Conservation (phyloP, 768 basidiomycete species). For the Phylloporus arenicola region DNA sequence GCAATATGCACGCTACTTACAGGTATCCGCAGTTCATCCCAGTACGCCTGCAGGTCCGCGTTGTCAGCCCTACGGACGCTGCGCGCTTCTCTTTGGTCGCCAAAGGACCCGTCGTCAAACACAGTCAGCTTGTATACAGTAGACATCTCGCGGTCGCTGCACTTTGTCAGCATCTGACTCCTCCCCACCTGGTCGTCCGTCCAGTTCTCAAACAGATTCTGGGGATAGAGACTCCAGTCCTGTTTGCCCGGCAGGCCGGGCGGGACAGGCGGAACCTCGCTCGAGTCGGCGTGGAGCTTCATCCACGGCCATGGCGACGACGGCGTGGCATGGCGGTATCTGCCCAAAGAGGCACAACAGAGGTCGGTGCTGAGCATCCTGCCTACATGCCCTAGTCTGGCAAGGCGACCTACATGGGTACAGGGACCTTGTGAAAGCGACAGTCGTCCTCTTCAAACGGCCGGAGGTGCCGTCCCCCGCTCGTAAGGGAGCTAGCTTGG, state of each 20-base stretch:
- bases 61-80: slow-evolving; percentile 12
- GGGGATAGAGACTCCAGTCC: slow-evolving; percentile 42
- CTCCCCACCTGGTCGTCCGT: slow-evolving; percentile 37
- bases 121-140: slow-evolving; percentile 18
- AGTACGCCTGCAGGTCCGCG: slow-evolving; percentile 18
- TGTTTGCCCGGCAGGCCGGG: not conserved
- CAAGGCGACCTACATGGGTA: slow-evolving; percentile 16
- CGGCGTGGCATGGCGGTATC: slow-evolving; percentile 34
- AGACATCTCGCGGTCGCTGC: slow-evolving; percentile 11
- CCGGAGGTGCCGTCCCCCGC: not conserved
- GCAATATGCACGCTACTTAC: slow-evolving; percentile 16
- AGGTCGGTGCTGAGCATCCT: not conserved
- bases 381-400: not conserved
- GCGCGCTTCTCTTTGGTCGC: slow-evolving; percentile 8
- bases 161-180: slow-evolving; percentile 30
- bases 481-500: not conserved
- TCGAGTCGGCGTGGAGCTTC: slow-evolving; percentile 20
- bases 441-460: not conserved
- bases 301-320: slow-evolving; percentile 40
- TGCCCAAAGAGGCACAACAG: not conserved
- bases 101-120: slow-evolving; percentile 14
- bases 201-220: slow-evolving; percentile 51
- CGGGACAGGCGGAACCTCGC: not conserved
- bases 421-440: slow-evolving; percentile 13
- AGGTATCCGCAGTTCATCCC: slow-evolving; percentile 20